phyloP scores from a whole-genome alignment of 306 rosid genomes.

The Macrotyloma uniflorum region DNA sequence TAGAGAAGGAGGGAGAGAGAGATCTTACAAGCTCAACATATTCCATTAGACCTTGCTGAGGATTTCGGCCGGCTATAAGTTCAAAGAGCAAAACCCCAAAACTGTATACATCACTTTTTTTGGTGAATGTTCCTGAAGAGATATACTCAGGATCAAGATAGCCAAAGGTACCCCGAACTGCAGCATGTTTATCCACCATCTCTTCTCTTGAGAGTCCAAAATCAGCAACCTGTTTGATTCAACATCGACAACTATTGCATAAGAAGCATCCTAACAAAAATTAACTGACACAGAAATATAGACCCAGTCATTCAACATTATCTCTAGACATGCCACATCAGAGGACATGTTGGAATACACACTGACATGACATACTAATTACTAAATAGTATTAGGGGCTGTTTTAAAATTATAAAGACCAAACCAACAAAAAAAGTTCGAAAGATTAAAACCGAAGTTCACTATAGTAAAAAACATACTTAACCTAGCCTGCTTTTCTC shows the following conservation, averaged over 20 bases:
- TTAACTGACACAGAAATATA: neutral
- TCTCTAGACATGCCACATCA: neutral
- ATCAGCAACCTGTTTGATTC: constrained; percentile 84
- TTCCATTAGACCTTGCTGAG: constrained; percentile 98
- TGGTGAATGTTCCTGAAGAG: constrained; percentile 86
- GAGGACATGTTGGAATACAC: neutral
- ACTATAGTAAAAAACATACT: neutral
- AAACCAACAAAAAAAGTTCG: neutral
- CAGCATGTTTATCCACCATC: constrained; percentile 84
- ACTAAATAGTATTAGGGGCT: neutral
- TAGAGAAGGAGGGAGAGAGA: constrained; percentile 40
- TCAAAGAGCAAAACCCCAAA: constrained; percentile 95
- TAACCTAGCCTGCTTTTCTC: neutral
- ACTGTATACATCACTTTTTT: constrained; percentile 98
- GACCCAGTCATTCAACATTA: neutral
- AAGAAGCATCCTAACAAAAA: constrained; percentile 10
- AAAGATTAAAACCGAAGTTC: neutral
- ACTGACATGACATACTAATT: neutral
- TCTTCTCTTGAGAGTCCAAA: constrained; percentile 98
- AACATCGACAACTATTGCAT: constrained; percentile 19
- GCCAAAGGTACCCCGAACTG: constrained; percentile 88
- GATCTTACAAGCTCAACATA: constrained; percentile 88
- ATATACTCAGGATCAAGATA: constrained; percentile 96
- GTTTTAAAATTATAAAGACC: neutral
- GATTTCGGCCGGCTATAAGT: constrained; percentile 91